Evolutionary conservation across 768 basidiomycete species (phyloP).

Genomic region (Leccinellum luteum): DNA sequence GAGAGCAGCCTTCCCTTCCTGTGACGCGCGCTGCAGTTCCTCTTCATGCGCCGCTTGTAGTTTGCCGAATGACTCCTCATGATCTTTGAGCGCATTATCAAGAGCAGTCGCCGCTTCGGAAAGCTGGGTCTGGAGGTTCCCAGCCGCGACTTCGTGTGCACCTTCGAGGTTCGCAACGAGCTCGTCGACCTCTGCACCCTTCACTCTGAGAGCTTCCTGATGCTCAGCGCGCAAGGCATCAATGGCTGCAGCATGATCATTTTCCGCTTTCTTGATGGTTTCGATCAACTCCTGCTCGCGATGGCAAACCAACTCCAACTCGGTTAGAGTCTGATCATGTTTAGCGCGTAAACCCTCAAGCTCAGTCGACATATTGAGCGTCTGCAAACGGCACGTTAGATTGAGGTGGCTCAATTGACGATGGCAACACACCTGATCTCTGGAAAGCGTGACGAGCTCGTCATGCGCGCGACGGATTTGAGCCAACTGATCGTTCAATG

Average conservation of each 20-base stretch:
- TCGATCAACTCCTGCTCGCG: conserved; percentile 56
- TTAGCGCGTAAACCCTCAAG: conserved; percentile 69
- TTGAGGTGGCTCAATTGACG: neutral
- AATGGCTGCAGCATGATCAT: conserved; percentile 47
- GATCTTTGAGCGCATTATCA: conserved; percentile 51
- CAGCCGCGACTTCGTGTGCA: conserved; percentile 44
- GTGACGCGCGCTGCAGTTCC: conserved; percentile 49
- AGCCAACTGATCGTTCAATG: conserved; percentile 62
- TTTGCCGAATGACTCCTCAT: conserved; percentile 58
- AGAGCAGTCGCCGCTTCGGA: conserved; percentile 41
- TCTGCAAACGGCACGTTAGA: conserved; percentile 37
- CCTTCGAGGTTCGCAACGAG: conserved; percentile 46
- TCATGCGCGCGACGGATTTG: conserved; percentile 78
- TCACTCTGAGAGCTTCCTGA: conserved; percentile 40
- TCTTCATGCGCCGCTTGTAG: conserved; percentile 53
- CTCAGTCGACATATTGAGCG: conserved; percentile 85
- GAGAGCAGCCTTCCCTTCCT: conserved; percentile 53
- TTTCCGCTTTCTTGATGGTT: conserved; percentile 48
- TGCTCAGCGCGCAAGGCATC: conserved; percentile 47
- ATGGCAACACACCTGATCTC: conserved; percentile 66
- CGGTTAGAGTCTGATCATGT: conserved; percentile 50
- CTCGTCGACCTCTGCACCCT: conserved; percentile 40
- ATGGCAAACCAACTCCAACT: conserved; percentile 53
- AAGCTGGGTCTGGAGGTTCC: conserved; percentile 43
- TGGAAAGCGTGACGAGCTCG: conserved; percentile 73